A percentile compares a stretch with the other conserved stretches of the same genome.
Conservation (phyloP, 1,284 basidiomycete species). For the Omphalotus olearius region DNA sequence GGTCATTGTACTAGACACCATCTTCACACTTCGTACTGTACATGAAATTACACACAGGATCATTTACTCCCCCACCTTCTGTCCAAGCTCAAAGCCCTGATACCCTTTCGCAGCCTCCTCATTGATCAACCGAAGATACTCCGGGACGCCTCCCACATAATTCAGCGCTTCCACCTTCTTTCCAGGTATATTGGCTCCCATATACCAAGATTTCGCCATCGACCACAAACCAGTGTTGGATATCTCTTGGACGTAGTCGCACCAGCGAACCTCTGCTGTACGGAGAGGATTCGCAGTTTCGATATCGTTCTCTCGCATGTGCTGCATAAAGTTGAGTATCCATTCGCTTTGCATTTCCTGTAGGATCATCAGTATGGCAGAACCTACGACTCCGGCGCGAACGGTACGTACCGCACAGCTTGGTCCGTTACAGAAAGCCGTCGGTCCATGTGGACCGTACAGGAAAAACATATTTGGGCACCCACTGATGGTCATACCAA, state of each 20-base stretch:
- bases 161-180: constrained; percentile 18
- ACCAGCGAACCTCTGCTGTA: not conserved
- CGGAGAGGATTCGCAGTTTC: constrained; percentile 17
- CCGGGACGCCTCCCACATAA: constrained; percentile 21
- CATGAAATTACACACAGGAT: too few relatives aligned
- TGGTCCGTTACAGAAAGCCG: constrained; percentile 23
- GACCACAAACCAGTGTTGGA: constrained; percentile 5
- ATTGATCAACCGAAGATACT: constrained; percentile 16
- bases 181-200: constrained; percentile 22
- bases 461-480: constrained; percentile 26
- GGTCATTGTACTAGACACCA: too few relatives aligned
- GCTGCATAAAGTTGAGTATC: constrained; percentile 19
- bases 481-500: constrained; percentile 18
- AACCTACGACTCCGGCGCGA: too few relatives aligned
- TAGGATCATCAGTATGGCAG: not conserved
- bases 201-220: constrained; percentile 20
- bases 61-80: too few relatives aligned
- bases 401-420: constrained; percentile 19
- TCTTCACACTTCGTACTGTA: too few relatives aligned
- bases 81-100: constrained; percentile 19
- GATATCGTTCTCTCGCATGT: constrained; percentile 17
- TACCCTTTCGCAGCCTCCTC: constrained; percentile 21
- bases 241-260: not conserved
- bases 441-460: constrained; percentile 24
- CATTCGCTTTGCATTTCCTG: constrained; percentile 24